Base-by-base conservation (phyloP, 495 filamentous ascomycete genomes). In the Penicillium bovifimosum region DNA sequence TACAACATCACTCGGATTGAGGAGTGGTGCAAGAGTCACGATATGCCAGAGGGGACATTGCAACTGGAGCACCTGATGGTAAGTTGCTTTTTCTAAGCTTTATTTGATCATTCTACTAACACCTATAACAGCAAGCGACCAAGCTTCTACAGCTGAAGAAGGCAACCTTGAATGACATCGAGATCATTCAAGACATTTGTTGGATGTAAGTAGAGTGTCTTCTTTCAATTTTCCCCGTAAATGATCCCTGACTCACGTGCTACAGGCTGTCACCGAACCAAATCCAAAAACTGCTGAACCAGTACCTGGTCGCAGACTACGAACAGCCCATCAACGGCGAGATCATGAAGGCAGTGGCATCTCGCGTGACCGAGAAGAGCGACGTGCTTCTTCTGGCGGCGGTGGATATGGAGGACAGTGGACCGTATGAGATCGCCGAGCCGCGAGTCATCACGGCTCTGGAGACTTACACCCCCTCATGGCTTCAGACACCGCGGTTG, bases 11-110 rank as follows among this genome's bases (percentile, higher is more conserved):
- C 95, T 20, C 83, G 95, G 28, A 97, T 99, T 50, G 95, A 99
- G 70, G 95, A 99, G 73, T 99, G 95, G 95, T 99, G 95, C 73
- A 99, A 99, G 81, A 96, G 91, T 63, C 95, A 99, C 69, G 95
- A 97, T 61, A 96, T 99, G 91, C 95, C 95, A 6, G 92, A 97
- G 72, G 95, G 95, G 29, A 97, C 91, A 41, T 78, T 99, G 48
- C 90, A 97, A 73, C 81, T 99, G 41, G 95, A 99, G 78, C 95
- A 99, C 79, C 78, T 99, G 51, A 99, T 97, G 95, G 86, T 87
- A 76, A 69, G 73, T 14, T 28, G 5, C 16, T 26, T 13, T 36
- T 5, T 9, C 26, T 48, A 16, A 17, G 4, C 9, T 40, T 29
- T 11, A 6, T 14, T 13, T 18, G 6, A 9, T 27, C 14, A 14